Conservation (phyloP, 148 eudicot genomes). For the Euryodendron excelsum region DNA sequence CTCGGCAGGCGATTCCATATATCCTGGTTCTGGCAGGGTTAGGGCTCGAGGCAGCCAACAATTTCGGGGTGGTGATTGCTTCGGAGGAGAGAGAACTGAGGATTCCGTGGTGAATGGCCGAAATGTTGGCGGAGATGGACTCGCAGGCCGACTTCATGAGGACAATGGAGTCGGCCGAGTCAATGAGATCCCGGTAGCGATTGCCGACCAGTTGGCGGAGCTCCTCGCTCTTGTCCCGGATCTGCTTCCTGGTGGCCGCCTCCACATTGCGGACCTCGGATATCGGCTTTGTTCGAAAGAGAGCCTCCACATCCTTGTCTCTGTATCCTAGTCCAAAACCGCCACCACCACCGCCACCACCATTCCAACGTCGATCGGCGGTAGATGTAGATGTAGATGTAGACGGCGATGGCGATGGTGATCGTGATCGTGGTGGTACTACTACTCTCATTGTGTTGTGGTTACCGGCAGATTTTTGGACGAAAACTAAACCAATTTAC, state of each 20-base stretch:
- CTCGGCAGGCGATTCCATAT: slow-evolving; percentile 78
- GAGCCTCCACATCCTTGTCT: slow-evolving; percentile 28
- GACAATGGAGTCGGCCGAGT: slow-evolving; percentile 86
- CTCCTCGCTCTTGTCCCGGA: slow-evolving; percentile 85
- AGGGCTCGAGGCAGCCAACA: slow-evolving; percentile 21
- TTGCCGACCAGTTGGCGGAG: slow-evolving; percentile 85
- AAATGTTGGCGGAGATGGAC: slow-evolving; percentile 64
- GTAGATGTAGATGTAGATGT: too few species aligned
- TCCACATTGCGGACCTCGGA: slow-evolving; percentile 47
- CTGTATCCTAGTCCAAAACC: too few species aligned
- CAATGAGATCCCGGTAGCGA: slow-evolving; percentile 85
- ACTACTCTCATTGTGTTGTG: slow-evolving; percentile 50
- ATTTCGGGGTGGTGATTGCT: slow-evolving; percentile 12
- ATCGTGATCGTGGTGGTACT: slow-evolving; percentile 26
- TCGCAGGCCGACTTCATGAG: slow-evolving; percentile 75
- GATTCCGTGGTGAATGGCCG: slow-evolving; percentile 32
- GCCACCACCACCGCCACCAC: neutral
- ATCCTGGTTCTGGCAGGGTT: slow-evolving; percentile 46
- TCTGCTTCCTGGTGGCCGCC: slow-evolving; percentile 61
- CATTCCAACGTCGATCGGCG: slow-evolving; percentile 4
- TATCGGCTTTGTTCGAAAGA: slow-evolving; percentile 45
- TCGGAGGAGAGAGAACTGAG: slow-evolving; percentile 34
- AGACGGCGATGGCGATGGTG: slow-evolving; percentile 1
- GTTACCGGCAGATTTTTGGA: neutral
- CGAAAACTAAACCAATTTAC: neutral